These are phyloP conservation scores for Dryas alaskensis DNA, from an alignment of 306 rosid genomes.

Conservation along the genomic window DNA sequence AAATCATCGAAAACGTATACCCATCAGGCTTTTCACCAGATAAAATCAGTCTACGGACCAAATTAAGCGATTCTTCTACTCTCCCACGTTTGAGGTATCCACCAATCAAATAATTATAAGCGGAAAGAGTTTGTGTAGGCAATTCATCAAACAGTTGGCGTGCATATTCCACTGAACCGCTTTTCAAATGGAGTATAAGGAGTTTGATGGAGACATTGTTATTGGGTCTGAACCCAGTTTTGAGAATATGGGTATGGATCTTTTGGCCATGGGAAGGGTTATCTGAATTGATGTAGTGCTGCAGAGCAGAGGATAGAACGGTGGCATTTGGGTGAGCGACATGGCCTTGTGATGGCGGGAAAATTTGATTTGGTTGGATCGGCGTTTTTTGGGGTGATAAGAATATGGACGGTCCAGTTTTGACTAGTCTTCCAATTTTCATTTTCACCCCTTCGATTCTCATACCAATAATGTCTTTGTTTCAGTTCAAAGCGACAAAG, in stretches of 20 bases:
- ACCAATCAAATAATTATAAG: conserved; percentile 72
- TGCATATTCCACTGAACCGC: conserved; percentile 54
- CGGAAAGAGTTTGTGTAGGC: conserved; percentile 55
- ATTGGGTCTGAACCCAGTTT: conserved; percentile 73
- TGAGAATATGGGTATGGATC: conserved; percentile 68
- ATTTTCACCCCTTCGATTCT: conserved; percentile 23
- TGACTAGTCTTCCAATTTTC: conserved; percentile 29
- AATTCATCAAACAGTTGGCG: conserved; percentile 73
- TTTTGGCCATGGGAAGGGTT: conserved; percentile 66
- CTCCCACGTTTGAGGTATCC: conserved; percentile 61
- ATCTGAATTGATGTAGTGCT: conserved; percentile 67
- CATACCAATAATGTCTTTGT: background rate
- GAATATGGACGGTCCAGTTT: conserved; percentile 24
- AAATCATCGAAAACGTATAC: conserved; percentile 71
- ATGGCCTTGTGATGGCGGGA: conserved; percentile 27
- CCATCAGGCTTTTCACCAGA: conserved; percentile 73
- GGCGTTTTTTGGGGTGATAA: background rate
- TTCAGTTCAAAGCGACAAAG: background rate
- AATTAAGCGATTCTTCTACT: conserved; percentile 47
- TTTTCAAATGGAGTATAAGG: conserved; percentile 60
- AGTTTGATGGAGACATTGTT: conserved; percentile 74
- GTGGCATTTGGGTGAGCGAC: conserved; percentile 29
- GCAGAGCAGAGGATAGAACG: conserved; percentile 49
- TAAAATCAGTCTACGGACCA: conserved; percentile 46
- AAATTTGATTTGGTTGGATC: background rate